Percentiles rank a stretch among this genome's conserved stretches.
Conservation (phyloP, 768 basidiomycete species). For the Pulveroboletus frians region DNA sequence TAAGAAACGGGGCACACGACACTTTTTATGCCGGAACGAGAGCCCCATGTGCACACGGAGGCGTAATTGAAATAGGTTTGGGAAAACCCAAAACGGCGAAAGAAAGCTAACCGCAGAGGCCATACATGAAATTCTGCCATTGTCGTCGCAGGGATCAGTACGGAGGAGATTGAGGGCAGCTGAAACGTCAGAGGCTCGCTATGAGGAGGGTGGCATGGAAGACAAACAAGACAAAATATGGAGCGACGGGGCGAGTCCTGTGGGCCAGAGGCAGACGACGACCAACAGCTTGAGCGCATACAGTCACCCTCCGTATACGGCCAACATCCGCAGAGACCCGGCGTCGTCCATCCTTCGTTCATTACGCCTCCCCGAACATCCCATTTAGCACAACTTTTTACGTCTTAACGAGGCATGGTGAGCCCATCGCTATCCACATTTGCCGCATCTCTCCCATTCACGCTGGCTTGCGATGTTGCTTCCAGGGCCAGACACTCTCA, state of each 20-base stretch:
- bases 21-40: conserved; percentile 17
- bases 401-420: conserved; percentile 30
- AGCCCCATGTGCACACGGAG: conserved; percentile 4
- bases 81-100: background rate
- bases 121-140: background rate
- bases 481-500: conserved; percentile 83
- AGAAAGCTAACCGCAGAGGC: background rate
- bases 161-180: background rate
- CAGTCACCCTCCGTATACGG: conserved; percentile 3
- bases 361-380: background rate
- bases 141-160: background rate
- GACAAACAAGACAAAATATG: conserved; percentile 34
- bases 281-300: conserved; percentile 8
- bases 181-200: background rate
- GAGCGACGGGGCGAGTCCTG: conserved; percentile 2
- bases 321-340: background rate
- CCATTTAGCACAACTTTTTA: conserved; percentile 14
- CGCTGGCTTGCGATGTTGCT: background rate
- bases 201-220: conserved; percentile 2
- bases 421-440: conserved; percentile 7
- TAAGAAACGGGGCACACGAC: conserved; percentile 22
- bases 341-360: background rate
- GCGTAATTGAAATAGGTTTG: conserved; percentile 14
- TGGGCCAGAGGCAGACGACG: conserved; percentile 4
- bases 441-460: conserved; percentile 5